phyloP scores from a whole-genome alignment of 257 asterid species.

The Ajuga chamaepitys region DNA sequence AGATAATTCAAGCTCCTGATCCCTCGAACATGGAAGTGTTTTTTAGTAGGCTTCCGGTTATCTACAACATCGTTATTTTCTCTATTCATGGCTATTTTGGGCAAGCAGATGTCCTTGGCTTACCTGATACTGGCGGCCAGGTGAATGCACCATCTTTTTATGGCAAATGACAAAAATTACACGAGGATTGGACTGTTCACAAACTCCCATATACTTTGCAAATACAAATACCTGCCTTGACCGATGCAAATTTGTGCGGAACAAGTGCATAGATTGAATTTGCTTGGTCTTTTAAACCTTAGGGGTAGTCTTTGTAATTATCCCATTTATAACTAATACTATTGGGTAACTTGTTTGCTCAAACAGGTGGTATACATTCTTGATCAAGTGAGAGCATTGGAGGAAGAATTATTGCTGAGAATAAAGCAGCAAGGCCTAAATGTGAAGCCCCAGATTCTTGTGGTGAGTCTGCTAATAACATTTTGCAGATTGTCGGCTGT shows the following conservation, averaged over 20 bases:
- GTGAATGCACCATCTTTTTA: conserved; percentile 31
- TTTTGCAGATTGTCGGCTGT: not conserved
- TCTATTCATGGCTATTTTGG: conserved; percentile 88
- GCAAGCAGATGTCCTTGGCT: conserved; percentile 79
- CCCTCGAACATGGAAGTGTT: conserved; percentile 47
- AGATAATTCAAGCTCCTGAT: conserved; percentile 77
- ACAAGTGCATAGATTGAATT: too few species aligned
- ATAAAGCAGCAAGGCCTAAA: conserved; percentile 63
- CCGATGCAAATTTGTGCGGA: too few species aligned
- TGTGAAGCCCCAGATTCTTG: conserved; percentile 69
- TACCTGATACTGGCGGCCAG: conserved; percentile 93
- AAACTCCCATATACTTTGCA: too few species aligned
- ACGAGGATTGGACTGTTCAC: too few species aligned
- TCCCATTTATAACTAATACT: too few species aligned
- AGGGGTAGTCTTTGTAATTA: too few species aligned
- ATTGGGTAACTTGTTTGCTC: too few species aligned
- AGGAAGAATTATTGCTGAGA: conserved; percentile 63
- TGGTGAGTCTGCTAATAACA: conserved; percentile 35
- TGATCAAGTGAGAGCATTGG: conserved; percentile 82
- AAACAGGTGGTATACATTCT: conserved; percentile 77
- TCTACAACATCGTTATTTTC: conserved; percentile 61
- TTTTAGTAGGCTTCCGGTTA: conserved; percentile 56
- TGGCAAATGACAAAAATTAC: too few species aligned
- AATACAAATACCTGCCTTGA: too few species aligned
- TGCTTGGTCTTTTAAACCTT: too few species aligned